Percentiles rank a stretch among this genome's conserved stretches.
Evolutionary conservation across 495 filamentous ascomycete genomes (phyloP).

Genomic region (Daldinia grandis): DNA sequence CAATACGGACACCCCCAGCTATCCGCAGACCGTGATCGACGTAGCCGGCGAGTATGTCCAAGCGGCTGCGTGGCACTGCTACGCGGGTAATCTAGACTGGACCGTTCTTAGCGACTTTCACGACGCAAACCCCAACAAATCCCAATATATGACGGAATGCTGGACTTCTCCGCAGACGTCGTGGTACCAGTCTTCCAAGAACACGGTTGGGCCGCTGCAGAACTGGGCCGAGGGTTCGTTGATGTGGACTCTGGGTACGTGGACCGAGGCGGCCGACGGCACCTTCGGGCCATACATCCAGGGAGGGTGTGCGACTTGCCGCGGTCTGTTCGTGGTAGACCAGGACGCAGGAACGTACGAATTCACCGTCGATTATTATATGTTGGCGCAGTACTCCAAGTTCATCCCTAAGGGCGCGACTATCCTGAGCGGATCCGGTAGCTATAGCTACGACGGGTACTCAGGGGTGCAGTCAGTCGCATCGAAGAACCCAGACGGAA

Average conservation of each 20-base stretch:
- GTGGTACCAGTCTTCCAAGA: conserved; percentile 62
- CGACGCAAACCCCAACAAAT: conserved; percentile 52
- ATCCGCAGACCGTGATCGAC: conserved; percentile 59
- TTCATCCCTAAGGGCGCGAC: conserved; percentile 62
- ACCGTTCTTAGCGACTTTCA: conserved; percentile 60
- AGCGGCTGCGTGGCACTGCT: conserved; percentile 66
- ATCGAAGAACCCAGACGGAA: conserved; percentile 61
- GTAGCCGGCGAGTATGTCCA: conserved; percentile 54
- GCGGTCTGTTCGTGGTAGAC: conserved; percentile 60
- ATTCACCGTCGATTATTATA: conserved; percentile 62
- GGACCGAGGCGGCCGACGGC: conserved; percentile 61
- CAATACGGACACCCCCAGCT: conserved; percentile 60
- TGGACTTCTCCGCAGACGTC: conserved; percentile 55
- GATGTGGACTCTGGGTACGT: conserved; percentile 66
- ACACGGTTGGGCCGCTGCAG: conserved; percentile 64
- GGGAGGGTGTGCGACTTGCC: conserved; percentile 59
- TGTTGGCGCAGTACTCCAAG: conserved; percentile 65
- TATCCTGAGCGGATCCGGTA: conserved; percentile 56
- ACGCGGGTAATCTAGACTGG: conserved; percentile 59
- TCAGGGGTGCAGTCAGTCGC: conserved; percentile 59
- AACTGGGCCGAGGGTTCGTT: conserved; percentile 63
- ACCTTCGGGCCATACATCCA: conserved; percentile 62
- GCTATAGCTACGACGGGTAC: conserved; percentile 56
- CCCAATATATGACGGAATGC: conserved; percentile 69
- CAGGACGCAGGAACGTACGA: conserved; percentile 51